Evolutionary conservation across 768 basidiomycete species (phyloP), one percentile per base, ranked within the genome.

Genomic region (Termitomyces sp.): DNA sequence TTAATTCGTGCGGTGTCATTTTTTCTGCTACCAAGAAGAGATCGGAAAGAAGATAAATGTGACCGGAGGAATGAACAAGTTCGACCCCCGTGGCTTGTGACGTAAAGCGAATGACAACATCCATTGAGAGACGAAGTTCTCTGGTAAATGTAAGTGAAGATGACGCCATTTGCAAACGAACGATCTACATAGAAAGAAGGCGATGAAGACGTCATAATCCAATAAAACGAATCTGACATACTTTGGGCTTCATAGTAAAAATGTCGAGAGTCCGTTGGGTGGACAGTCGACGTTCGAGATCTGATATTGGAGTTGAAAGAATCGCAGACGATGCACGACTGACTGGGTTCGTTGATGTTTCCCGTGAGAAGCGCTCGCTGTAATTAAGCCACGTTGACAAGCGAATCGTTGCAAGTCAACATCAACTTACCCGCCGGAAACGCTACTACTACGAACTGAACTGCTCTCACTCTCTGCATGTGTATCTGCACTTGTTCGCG

Each of bases 211-310:
- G 13, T 33, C n/a, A 9, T n/a, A 46, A 41, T 43, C 5, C 44
- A 11, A 33, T n/a, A 40, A 62, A 44, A 59, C 62, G 43, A 59
- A 54, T 18, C 18, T 14, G 3, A 57, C 61, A 28, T 61, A 93
- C 96, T 83, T 93, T 94, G 1, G 89, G 89, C 61, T 83, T 81
- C 94, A 99, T 96, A 1, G 92, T 92, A 70, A 99, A 99, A 46
- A 99, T 86, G 70, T 99, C 97, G 30, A 98, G 73, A 8, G 92
- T 92, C 20, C 82, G 77, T 32, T 88, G 82, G 1, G 92, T 87
- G 30, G 86, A 80, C 35, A 99, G 77, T 28, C 92, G 78, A 35
- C 81, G 76, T 68, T 98, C 96, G 16, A 99, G 80, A 62, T 94
- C 91, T 28, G 82, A 72, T 20, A 96, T 73, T 6, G 90, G 79